Base-by-base conservation (phyloP, 768 basidiomycete species). In the Xanthoconium purpureum region DNA sequence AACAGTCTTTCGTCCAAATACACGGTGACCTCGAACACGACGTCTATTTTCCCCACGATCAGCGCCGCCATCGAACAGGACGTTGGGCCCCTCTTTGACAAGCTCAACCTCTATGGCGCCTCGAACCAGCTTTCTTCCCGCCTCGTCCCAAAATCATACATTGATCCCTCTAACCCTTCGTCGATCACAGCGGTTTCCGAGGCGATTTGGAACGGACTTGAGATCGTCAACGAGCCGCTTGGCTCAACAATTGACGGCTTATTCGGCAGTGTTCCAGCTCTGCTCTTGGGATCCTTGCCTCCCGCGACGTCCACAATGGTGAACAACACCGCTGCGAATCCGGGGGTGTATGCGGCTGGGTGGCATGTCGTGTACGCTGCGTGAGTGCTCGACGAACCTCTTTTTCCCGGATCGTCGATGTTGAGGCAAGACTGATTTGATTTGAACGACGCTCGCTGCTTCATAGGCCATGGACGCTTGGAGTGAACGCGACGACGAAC, bases 191-290 rank as follows among this genome's bases (percentile, higher is more conserved):
- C 50, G 12, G 58, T 63, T 20, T 24, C 63, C 0, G 44, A 50
- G 30, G 63, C 63, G 3, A 56, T 64, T 24, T 69, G 65, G 66
- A n/a, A 24, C 2, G 65, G 65, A 24, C 15, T 64, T 5, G 20
- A 58, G 40, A 60, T 59, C 12, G 11, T 60, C 14, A 62, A 64
- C 18, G 9, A 4, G 13, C 59, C 58, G 1, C 50, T 62, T 32
- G 8, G 2, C 14, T 33, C 37, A 2, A 14, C 32, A 1, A 11
- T 20, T 18, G 32, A 9, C 0, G 65, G 60, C 6, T 4, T 58
- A 4, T n/a, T 58, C 0, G 37, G 54, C 3, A 15, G 46, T 3
- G 36, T 38, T 12, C 43, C 50, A 2, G 45, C 14, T 1, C 0
- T 54, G n/a, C 36, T 63, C 1, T 20, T 63, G 24, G 56, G 58